Percentiles rank a stretch among this genome's conserved stretches.
phyloP scores from a whole-genome alignment of 2,329 filamentous ascomycete genomes.

The Aphanoascus verrucosus region DNA sequence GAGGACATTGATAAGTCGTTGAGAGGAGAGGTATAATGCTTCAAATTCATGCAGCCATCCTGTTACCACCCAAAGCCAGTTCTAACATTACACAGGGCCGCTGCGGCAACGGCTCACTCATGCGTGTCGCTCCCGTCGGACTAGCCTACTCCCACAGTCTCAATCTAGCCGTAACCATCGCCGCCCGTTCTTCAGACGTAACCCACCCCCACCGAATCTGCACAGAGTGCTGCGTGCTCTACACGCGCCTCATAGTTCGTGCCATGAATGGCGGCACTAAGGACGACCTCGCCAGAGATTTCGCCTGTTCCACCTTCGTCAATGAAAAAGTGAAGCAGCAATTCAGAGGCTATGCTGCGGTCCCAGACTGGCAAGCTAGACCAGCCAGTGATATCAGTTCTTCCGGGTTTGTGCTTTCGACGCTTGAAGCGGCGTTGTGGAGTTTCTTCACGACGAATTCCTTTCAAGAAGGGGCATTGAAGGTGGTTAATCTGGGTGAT shows the following conservation, averaged over 20 bases:
- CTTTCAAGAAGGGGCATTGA: slow-evolving; percentile 31
- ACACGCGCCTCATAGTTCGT: slow-evolving; percentile 25
- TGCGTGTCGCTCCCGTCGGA: slow-evolving; percentile 33
- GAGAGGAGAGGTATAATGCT: slow-evolving; percentile 12
- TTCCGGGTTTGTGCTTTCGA: slow-evolving; percentile 35
- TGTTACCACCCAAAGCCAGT: background rate
- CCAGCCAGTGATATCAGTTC: slow-evolving; percentile 23
- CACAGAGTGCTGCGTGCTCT: slow-evolving; percentile 33
- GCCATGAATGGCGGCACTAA: slow-evolving; percentile 24
- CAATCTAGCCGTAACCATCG: slow-evolving; percentile 19
- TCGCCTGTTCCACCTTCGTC: slow-evolving; percentile 18
- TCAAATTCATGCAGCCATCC: background rate
- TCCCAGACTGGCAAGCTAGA: slow-evolving; percentile 23
- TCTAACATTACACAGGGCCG: slow-evolving; percentile 8
- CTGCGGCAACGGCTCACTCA: slow-evolving; percentile 36
- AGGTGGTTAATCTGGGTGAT: slow-evolving; percentile 34
- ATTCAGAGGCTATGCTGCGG: slow-evolving; percentile 15
- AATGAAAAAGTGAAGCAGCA: slow-evolving; percentile 16
- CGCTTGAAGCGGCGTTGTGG: slow-evolving; percentile 36
- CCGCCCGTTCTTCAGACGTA: slow-evolving; percentile 22
- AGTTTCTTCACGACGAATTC: slow-evolving; percentile 31
- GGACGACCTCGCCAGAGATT: slow-evolving; percentile 18
- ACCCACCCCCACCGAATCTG: slow-evolving; percentile 34
- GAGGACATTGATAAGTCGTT: slow-evolving; percentile 16
- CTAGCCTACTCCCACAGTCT: slow-evolving; percentile 23